Conservation (phyloP, 768 basidiomycete genomes). For the Hysterangium stoloniferum region DNA sequence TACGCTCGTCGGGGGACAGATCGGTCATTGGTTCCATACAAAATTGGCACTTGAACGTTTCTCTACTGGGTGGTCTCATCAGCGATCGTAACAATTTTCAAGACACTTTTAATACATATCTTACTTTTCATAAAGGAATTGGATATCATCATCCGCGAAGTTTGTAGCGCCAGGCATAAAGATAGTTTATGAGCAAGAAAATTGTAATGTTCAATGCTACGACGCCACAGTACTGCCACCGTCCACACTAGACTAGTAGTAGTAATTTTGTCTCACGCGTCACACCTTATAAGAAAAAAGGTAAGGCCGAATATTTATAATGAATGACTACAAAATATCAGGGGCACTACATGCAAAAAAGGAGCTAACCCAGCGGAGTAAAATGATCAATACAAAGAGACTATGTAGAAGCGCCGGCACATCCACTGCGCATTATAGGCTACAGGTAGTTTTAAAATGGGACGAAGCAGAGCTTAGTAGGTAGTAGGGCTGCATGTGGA, state of each 20-base stretch:
- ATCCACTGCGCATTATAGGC: slow-evolving; percentile 9
- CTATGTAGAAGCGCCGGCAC: slow-evolving; percentile 4
- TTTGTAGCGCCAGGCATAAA: not conserved
- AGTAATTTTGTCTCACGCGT: not conserved
- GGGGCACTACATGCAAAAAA: not conserved
- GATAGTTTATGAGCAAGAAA: not conserved
- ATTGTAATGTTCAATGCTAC: not conserved
- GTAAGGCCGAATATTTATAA: not conserved
- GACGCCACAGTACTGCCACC: no score
- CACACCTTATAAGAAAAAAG: not conserved
- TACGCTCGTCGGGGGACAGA: slow-evolving; percentile 32
- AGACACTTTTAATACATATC: not conserved
- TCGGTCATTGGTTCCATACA: slow-evolving; percentile 38
- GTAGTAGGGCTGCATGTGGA: not conserved
- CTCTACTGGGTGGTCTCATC: slow-evolving; percentile 2
- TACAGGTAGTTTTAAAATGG: slow-evolving; percentile 1
- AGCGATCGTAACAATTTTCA: not conserved
- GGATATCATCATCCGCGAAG: slow-evolving; percentile 13
- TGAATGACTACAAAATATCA: not conserved
- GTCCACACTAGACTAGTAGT: no score
- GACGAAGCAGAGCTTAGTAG: not conserved
- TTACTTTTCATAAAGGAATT: slow-evolving; percentile 15
- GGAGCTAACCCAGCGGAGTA: not conserved
- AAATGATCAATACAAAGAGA: slow-evolving; percentile 11
- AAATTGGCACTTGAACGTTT: slow-evolving; percentile 37